These are phyloP conservation scores for Glaciozyma antarctica DNA, from an alignment of 768 basidiomycete species.

Conservation along the genomic window DNA sequence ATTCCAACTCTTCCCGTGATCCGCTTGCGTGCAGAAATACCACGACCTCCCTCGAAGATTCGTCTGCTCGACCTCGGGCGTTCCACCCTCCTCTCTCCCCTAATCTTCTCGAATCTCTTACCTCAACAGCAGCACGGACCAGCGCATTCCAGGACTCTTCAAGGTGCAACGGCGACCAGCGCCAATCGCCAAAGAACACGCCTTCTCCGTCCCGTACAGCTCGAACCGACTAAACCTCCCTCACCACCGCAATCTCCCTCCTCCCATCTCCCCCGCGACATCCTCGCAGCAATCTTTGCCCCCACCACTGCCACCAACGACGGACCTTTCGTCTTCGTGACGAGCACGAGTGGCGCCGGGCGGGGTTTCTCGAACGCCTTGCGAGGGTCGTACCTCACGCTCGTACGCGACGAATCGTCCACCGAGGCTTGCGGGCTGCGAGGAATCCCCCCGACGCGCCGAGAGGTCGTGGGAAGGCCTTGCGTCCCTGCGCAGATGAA, in stretches of 20 bases:
- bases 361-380: neutral
- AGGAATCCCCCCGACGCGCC: neutral
- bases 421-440: neutral
- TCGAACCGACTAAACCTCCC: no score
- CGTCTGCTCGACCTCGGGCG: no score
- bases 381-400: neutral
- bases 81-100: no score
- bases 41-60: no score
- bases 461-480: neutral
- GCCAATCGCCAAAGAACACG: no score
- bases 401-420: neutral
- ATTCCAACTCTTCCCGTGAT: no score
- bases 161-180: no score
- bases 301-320: neutral
- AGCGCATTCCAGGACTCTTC: no score
- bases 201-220: no score
- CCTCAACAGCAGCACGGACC: no score
- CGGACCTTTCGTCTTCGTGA: neutral
- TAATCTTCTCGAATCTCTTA: no score
- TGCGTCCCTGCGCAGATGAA: neutral
- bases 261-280: neutral
- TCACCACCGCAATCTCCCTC: neutral
- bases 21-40: no score
- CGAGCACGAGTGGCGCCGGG: neutral
- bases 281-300: neutral